These are phyloP conservation scores for Beauveria brongniartii DNA, from an alignment of 2,329 filamentous ascomycete genomes.

Conservation along the genomic window DNA sequence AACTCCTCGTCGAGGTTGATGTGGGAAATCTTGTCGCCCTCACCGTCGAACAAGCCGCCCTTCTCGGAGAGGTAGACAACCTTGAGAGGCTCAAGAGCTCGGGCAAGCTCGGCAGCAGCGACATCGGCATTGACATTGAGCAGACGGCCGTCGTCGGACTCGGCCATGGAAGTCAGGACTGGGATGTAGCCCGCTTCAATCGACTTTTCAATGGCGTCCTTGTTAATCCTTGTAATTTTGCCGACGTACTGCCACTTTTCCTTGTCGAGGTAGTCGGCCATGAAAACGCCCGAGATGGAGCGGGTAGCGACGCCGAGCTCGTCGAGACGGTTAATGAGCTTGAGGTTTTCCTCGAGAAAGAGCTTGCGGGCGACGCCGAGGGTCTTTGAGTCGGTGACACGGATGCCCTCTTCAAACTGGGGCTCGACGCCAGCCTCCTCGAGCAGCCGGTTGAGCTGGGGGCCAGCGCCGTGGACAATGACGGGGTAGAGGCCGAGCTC, in stretches of 20 bases:
- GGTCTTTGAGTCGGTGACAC: constrained; percentile 93
- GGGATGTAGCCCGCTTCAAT: constrained; percentile 88
- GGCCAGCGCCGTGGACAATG: constrained; percentile 90
- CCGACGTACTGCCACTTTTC: constrained; percentile 94
- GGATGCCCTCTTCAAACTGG: constrained; percentile 91
- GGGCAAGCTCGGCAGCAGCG: constrained; percentile 85
- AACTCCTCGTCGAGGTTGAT: constrained; percentile 98
- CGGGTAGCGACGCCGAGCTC: constrained; percentile 81
- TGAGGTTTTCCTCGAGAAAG: constrained; percentile 92
- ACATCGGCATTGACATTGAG: constrained; percentile 98
- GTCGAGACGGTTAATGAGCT: constrained; percentile 83
- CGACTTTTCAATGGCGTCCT: constrained; percentile 79
- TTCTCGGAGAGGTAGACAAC: constrained; percentile 99
- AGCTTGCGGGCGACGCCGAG: constrained; percentile 83
- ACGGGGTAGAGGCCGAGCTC: constrained; percentile 92
- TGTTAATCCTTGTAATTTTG: constrained; percentile 90
- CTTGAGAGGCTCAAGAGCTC: constrained; percentile 85
- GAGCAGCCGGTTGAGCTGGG: constrained; percentile 86
- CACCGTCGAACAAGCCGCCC: constrained; percentile 88
- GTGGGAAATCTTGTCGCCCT: constrained; percentile 88
- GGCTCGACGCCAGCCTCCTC: constrained; percentile 89
- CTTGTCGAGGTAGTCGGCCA: constrained; percentile 90
- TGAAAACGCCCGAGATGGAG: constrained; percentile 86
- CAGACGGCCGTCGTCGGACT: constrained; percentile 83
- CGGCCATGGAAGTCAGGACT: constrained; percentile 92